Evolutionary conservation across 306 rosid genomes (phyloP).

Genomic region (Trifolium subterraneum): DNA sequence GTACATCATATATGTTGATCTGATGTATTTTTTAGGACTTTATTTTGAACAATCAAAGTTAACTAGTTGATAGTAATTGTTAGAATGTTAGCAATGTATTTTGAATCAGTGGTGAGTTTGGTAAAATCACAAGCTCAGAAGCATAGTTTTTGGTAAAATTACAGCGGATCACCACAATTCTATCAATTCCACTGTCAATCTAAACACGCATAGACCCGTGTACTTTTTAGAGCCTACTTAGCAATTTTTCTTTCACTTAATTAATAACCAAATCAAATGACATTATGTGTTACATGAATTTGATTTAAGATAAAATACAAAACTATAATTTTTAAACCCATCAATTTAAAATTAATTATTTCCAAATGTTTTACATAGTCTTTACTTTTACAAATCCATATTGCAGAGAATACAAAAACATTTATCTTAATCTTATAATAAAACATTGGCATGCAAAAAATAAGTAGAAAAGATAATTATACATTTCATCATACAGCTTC

Average conservation of each 20-base stretch:
- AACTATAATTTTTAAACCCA: not conserved
- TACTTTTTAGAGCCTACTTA: too few relatives aligned
- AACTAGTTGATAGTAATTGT: too few relatives aligned
- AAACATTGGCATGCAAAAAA: not conserved
- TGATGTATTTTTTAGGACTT: too few relatives aligned
- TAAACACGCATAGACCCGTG: too few relatives aligned
- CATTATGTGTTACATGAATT: not conserved
- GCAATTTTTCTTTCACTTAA: not conserved
- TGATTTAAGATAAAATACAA: not conserved
- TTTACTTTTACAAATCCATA: constrained; percentile 31
- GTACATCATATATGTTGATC: not conserved
- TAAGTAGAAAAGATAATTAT: constrained; percentile 36
- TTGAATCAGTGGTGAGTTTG: too few relatives aligned
- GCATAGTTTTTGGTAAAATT: too few relatives aligned
- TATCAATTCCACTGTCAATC: too few relatives aligned
- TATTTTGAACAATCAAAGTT: too few relatives aligned
- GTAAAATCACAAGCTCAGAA: too few relatives aligned
- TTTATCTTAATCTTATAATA: constrained; percentile 18
- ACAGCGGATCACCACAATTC: too few relatives aligned
- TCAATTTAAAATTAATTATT: not conserved
- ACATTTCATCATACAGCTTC: constrained; percentile 46
- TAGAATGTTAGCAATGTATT: too few relatives aligned
- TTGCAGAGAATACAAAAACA: not conserved
- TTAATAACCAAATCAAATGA: not conserved
- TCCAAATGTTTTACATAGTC: constrained; percentile 18